Base-by-base conservation (phyloP, 1,284 basidiomycete species). In the Malassezia arunalokei region DNA sequence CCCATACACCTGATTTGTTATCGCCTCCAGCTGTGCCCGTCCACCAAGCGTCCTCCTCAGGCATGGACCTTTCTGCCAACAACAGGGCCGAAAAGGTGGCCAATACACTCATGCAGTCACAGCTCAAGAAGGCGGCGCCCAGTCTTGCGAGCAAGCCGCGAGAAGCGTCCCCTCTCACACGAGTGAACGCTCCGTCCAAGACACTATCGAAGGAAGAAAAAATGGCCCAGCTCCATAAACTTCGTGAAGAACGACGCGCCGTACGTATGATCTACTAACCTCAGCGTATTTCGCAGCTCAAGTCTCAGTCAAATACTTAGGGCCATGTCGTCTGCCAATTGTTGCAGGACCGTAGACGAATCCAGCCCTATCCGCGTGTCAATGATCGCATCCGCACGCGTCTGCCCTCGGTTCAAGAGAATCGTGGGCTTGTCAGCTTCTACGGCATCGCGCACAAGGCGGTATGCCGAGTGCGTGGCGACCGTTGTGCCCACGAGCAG, bases 401-500 rank as follows among this genome's bases (percentile, higher is more conserved):
- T 69, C 12, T 66, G 66, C 1, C 71, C 69, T n/a, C 51, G 57
- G 37, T 74, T 74, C 6, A 74, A 47, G n/a, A 70, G 59, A 39
- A 72, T 37, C 8, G 66, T 53, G 3, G 51, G 52, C 49, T 67
- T 64, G 28, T 52, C 47, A 6, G 56, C 51, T 7, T 68, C 68
- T 30, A 55, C 56, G 4, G 63, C 60, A 11, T 66, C 58, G 43
- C 68, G 69, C 38, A 68, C 64, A 33, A 73, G 58, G 8, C 69
- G 53, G 43, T 55, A 72, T 3, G 71, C 72, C 7, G 67, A 71
- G 41, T 74, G 72, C 12, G 72, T 74, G 0, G 72, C 69, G 12
- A 73, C 47, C 5, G 65, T 68, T 12, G 66, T 63, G 0, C 72
- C 72, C 2, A 73, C 54, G 9, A 73, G 29, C 28, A 74, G 49